Evolutionary conservation across 495 filamentous ascomycete species (phyloP), one percentile per base, ranked within the genome.

Genomic region (Oidiodendron maius): DNA sequence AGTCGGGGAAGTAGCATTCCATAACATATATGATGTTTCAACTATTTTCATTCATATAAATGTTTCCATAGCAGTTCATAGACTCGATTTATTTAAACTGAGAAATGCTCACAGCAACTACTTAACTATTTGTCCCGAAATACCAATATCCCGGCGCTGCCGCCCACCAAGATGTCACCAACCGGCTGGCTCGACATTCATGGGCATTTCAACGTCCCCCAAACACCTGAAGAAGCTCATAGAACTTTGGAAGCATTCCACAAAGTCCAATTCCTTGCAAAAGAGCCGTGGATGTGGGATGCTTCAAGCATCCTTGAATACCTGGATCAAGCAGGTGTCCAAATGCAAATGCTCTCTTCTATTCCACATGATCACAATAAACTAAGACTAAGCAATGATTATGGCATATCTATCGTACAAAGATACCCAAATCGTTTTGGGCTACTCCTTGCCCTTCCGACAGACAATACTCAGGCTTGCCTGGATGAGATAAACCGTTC

Each of bases 261-360:
- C 9, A 21, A 23, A 21, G 26, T n/a, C 18, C 9, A 21, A 3
- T 46, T 46, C 28, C 20, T 36, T 26, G 30, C 16, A 4, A 26
- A 15, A 3, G 26, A 35, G 12, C 44, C 30, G 5, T 46, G 9
- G 9, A 11, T 10, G 4, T 46, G 44, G 44, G n/a, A 35, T 4
- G 25, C 28, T 4, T 15, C 24, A 11, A 20, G 21, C 8, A 36
- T 46, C n/a, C 25, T 46, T 32, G 16, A 3, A 4, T 46, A 46
- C 28, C 24, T 34, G 11, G 18, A 46, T 32, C 12, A 20, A 8
- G 18, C 18, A 30, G 44, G 25, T 3, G 20, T 46, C 44, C 20
- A 20, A 4, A 46, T 46, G 44, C 44, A 46, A 22, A 36, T 46
- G 26, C 44, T 46, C 3, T 46, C 44, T 13, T 26, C 35, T 20